Conservation (phyloP, 495 filamentous ascomycete genomes). For the Daldinia bambusicola region DNA sequence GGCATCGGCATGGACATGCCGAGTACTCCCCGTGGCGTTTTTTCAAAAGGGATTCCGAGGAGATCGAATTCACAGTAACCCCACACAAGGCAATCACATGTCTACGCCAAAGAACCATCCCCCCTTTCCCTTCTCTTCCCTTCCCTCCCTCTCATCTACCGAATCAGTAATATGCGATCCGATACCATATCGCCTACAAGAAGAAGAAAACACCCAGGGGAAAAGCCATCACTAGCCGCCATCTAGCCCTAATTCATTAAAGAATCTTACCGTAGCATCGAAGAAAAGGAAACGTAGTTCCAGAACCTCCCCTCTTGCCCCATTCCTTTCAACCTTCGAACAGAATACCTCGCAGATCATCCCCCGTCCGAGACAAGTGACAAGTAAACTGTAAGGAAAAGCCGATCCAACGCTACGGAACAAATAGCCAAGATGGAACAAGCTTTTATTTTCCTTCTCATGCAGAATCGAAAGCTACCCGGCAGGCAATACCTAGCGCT, state of each 20-base stretch:
- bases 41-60: background rate
- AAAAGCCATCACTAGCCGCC: constrained; percentile 24
- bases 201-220: background rate
- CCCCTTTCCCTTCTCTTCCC: background rate
- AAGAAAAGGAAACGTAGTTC: background rate
- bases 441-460: constrained; percentile 32
- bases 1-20: background rate
- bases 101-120: background rate
- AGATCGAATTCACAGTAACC: background rate
- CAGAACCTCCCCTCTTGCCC: background rate
- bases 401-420: constrained; percentile 31
- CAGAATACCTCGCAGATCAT: background rate
- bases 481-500: background rate
- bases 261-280: background rate
- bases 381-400: background rate
- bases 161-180: background rate
- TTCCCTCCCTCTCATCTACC: constrained; percentile 12
- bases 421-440: constrained; percentile 43
- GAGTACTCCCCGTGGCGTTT: background rate
- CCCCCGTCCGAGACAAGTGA: background rate
- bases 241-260: background rate
- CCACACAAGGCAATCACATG: background rate
- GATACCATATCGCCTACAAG: background rate
- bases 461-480: constrained; percentile 27
- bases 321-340: too few species aligned